These are phyloP conservation scores for Colletotrichum truncatum DNA, from an alignment of 2,329 filamentous ascomycete genomes.

Conservation along the genomic window DNA sequence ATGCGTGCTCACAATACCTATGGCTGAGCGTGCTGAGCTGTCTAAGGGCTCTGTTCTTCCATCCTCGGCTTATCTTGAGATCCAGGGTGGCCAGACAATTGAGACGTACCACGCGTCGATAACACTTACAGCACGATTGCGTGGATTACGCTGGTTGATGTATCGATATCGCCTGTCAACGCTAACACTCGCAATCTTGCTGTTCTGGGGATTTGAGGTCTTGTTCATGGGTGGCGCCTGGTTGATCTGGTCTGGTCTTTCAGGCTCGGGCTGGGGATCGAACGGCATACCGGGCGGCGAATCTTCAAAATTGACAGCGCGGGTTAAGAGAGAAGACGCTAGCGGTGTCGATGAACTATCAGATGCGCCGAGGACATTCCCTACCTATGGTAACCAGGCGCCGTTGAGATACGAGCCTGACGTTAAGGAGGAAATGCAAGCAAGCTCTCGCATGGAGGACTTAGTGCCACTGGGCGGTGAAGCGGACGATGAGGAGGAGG, in stretches of 20 bases:
- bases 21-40: slow-evolving; percentile 81
- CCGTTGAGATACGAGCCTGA: slow-evolving; percentile 50
- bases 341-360: slow-evolving; percentile 43
- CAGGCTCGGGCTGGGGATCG: slow-evolving; percentile 28
- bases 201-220: slow-evolving; percentile 84
- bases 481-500: slow-evolving; percentile 52
- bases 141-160: slow-evolving; percentile 85
- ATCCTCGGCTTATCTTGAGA: slow-evolving; percentile 63
- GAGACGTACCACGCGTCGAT: slow-evolving; percentile 80
- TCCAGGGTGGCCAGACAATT: slow-evolving; percentile 74
- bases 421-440: slow-evolving; percentile 43
- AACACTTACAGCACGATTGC: slow-evolving; percentile 77
- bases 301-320: neutral
- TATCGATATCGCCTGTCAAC: slow-evolving; percentile 80
- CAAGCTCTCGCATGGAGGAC: slow-evolving; percentile 41
- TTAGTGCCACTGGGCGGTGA: slow-evolving; percentile 47
- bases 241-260: slow-evolving; percentile 55
- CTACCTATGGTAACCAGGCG: slow-evolving; percentile 50
- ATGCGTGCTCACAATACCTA: slow-evolving; percentile 69
- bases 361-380: slow-evolving; percentile 54
- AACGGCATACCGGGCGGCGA: slow-evolving; percentile 32
- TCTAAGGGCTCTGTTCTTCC: slow-evolving; percentile 49
- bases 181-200: slow-evolving; percentile 72
- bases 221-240: slow-evolving; percentile 73
- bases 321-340: slow-evolving; percentile 38